Evolutionary conservation across 768 basidiomycete species (phyloP).

Genomic region (Kwoniella sp.): DNA sequence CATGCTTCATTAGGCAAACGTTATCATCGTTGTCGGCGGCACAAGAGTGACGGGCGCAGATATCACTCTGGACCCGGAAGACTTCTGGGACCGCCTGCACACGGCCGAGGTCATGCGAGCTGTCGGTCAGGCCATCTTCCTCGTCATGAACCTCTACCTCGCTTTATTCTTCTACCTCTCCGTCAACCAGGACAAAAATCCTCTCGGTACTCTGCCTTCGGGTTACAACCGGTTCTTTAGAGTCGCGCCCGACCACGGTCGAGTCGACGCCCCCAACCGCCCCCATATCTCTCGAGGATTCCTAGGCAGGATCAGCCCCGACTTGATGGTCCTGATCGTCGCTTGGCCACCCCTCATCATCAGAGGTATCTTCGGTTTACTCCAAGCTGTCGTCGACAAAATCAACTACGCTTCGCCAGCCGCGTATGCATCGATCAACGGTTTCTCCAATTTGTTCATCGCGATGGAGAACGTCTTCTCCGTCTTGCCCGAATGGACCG

Average conservation of each 20-base stretch:
- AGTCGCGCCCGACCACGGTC: constrained; percentile 17
- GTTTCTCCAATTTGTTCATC: constrained; percentile 23
- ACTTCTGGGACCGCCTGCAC: constrained; percentile 18
- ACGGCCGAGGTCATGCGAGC: constrained; percentile 26
- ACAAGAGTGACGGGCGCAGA: constrained; percentile 16
- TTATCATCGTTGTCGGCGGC: constrained; percentile 17
- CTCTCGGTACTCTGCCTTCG: constrained; percentile 11
- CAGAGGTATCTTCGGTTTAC: constrained; percentile 34
- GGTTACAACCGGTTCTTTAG: constrained; percentile 23
- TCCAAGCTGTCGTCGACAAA: constrained; percentile 22
- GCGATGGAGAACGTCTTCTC: constrained; percentile 29
- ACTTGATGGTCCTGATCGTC: constrained; percentile 20
- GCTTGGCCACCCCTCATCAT: constrained; percentile 36
- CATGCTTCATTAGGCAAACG: constrained; percentile 18
- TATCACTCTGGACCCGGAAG: constrained; percentile 4
- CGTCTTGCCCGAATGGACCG: constrained; percentile 32
- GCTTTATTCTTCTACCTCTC: constrained; percentile 29
- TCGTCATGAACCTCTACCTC: constrained; percentile 28
- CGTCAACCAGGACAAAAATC: constrained; percentile 15
- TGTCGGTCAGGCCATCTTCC: constrained; percentile 34
- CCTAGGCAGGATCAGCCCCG: constrained; percentile 11
- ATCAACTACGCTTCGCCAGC: constrained; percentile 27
- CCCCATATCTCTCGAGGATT: constrained; percentile 9
- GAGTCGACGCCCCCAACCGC: constrained; percentile 12
- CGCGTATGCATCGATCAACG: constrained; percentile 18